Evolutionary conservation across 208 protist species (phyloP), one percentile per base, ranked within the genome.

Genomic region (Wallacemonas rigidus): DNA sequence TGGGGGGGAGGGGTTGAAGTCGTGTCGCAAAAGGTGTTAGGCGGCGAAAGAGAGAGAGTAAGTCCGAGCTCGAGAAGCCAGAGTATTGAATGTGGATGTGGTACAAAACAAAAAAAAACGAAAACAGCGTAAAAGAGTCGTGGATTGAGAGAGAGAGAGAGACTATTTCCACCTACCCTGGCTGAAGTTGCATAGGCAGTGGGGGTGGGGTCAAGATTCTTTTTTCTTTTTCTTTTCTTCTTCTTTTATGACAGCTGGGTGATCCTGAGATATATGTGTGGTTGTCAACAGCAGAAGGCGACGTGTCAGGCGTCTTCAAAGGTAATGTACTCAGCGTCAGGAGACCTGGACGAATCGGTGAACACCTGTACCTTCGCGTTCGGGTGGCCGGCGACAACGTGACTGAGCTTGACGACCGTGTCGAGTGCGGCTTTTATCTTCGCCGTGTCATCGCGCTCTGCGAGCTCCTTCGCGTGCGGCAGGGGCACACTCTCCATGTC

Each of bases 371-470:
- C 77, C 48, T 56, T 50, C 15, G 74, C 62, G 11, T 64, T 61
- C 3, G 77, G 67, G 58, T 86, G 72, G 41, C 73, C 67, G 55
- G 75, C 54, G 5, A 67, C 50, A 50, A 83, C 15, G 45, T 75
- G 74, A 43, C 70, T 68, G 57, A 76, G 57, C 48, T 54, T 63
- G 39, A 86, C 69, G n/a, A 86, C 74, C 26, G 81, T 77, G 48
- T 71, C 62, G 35, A 82, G 69, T 2, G 80, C 80, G 55, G 75
- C 78, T 8, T 71, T 73, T 12, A 75, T 71, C 8, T 72, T 54
- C n/a, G 65, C n/a, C 35, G 71, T 36, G 69, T 82, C 80, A 38
- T 82, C 76, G 4, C 80, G 72, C 39, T 47, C 56, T 41, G 78
- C 69, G 45, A 85, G 56, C 50, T 64, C 72, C 39, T 47, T 36